These are phyloP conservation scores for Colletotrichum sp. DNA, from an alignment of 2,329 filamentous ascomycete genomes.

Conservation along the genomic window DNA sequence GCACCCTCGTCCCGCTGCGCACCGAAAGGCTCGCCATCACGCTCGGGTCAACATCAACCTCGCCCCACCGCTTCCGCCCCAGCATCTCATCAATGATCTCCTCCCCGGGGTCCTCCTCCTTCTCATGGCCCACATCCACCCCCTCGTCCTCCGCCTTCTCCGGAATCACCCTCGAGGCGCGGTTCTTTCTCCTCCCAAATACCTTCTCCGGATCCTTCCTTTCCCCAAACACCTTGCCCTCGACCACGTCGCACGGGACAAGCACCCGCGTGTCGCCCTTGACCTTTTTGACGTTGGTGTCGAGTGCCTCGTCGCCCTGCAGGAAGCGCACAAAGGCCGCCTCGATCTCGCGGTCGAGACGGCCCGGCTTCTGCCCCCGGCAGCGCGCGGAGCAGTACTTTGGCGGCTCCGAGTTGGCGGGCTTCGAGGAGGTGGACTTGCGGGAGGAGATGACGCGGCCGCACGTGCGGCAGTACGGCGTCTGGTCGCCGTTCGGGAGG, in stretches of 20 bases:
- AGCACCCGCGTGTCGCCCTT: conserved; percentile 59
- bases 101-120: conserved; percentile 1
- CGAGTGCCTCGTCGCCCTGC: conserved; percentile 18
- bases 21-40: conserved; percentile 36
- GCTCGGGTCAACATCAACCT: conserved; percentile 51
- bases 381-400: conserved; percentile 66
- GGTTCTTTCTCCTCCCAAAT: conserved; percentile 46
- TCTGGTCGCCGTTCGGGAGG: conserved; percentile 46
- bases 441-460: conserved; percentile 56
- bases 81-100: conserved; percentile 13
- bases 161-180: conserved; percentile 40
- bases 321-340: conserved; percentile 46
- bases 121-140: conserved; percentile 36
- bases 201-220: conserved; percentile 47
- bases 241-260: conserved; percentile 54
- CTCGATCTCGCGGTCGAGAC: conserved; percentile 58
- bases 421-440: conserved; percentile 30
- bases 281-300: conserved; percentile 25
- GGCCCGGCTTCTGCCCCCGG: conserved; percentile 53
- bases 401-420: not conserved
- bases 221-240: conserved; percentile 53
- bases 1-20: conserved; percentile 39
- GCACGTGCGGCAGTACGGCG: conserved; percentile 62
- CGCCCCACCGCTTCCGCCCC: conserved; percentile 29
- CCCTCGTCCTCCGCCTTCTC: conserved; percentile 22